phyloP scores from a whole-genome alignment of 768 basidiomycete genomes.

The Boletus barrowsii region DNA sequence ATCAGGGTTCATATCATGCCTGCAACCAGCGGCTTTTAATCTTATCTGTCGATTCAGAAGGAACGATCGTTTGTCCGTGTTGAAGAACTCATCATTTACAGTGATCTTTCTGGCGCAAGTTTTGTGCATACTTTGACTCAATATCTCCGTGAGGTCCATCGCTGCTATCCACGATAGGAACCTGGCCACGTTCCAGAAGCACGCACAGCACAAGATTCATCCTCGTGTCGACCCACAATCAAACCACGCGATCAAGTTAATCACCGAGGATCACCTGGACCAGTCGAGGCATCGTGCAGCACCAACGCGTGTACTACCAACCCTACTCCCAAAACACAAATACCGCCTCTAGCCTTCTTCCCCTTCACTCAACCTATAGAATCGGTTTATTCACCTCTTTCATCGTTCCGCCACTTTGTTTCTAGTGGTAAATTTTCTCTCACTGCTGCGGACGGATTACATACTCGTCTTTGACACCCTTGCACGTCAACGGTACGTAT shows the following conservation, averaged over 20 bases:
- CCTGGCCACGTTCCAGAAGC: slow-evolving; percentile 13
- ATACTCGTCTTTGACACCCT: background rate
- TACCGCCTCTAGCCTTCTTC: background rate
- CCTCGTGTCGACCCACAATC: slow-evolving; percentile 16
- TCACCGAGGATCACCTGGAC: slow-evolving; percentile 20
- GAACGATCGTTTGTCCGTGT: no score
- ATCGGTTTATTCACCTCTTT: background rate
- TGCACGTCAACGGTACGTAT: slow-evolving; percentile 9
- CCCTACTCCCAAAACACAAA: slow-evolving; percentile 15
- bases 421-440: background rate
- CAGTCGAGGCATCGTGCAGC: slow-evolving; percentile 9
- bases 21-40: no score
- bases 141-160: no score
- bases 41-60: no score
- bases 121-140: no score
- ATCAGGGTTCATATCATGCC: background rate
- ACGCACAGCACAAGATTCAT: background rate
- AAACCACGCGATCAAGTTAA: slow-evolving; percentile 14
- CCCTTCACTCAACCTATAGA: slow-evolving; percentile 1
- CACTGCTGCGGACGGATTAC: background rate
- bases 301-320: background rate
- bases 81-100: no score
- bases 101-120: no score
- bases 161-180: slow-evolving; percentile 3
- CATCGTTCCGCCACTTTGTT: background rate